These are phyloP conservation scores for Termitomyces sp. DNA, from an alignment of 768 basidiomycete genomes.

Conservation along the genomic window DNA sequence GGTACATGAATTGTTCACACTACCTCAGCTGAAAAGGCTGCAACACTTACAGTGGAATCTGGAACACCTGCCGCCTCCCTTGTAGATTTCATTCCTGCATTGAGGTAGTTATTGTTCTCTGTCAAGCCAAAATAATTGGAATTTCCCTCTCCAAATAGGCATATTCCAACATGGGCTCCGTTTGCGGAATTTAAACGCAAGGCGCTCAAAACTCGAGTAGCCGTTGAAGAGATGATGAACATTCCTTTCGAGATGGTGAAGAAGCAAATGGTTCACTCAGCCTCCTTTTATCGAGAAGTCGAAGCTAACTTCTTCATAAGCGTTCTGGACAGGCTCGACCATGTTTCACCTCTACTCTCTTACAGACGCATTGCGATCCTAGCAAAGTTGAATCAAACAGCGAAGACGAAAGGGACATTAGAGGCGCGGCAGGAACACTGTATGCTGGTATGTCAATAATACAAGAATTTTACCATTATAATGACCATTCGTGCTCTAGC, in stretches of 20 bases:
- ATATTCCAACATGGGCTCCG: conserved; percentile 47
- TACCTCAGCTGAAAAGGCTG: conserved; percentile 37
- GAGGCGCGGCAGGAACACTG: conserved; percentile 50
- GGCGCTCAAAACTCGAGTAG: conserved; percentile 34
- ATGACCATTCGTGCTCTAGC: conserved; percentile 17
- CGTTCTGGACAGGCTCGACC: conserved; percentile 35
- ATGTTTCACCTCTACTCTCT: conserved; percentile 40
- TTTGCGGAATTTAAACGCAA: conserved; percentile 41
- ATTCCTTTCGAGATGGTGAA: conserved; percentile 47
- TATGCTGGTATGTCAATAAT: conserved; percentile 33
- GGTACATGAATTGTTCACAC: conserved; percentile 2
- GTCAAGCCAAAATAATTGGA: background rate
- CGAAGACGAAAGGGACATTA: conserved; percentile 49
- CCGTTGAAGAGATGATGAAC: conserved; percentile 44
- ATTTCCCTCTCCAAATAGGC: conserved; percentile 18
- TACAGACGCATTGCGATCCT: conserved; percentile 32
- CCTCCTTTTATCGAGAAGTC: background rate
- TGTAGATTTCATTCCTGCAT: conserved; percentile 44
- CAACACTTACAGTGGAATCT: conserved; percentile 38
- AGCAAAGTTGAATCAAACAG: conserved; percentile 25
- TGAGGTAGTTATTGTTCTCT: conserved; percentile 25
- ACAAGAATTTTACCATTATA: background rate
- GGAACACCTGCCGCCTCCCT: conserved; percentile 41
- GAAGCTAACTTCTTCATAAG: conserved; percentile 19
- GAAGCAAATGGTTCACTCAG: conserved; percentile 34